A percentile compares a stretch with the other conserved stretches of the same genome.
Conservation (phyloP, 768 basidiomycete species). For the Hygrophoropsis aurantiaca region DNA sequence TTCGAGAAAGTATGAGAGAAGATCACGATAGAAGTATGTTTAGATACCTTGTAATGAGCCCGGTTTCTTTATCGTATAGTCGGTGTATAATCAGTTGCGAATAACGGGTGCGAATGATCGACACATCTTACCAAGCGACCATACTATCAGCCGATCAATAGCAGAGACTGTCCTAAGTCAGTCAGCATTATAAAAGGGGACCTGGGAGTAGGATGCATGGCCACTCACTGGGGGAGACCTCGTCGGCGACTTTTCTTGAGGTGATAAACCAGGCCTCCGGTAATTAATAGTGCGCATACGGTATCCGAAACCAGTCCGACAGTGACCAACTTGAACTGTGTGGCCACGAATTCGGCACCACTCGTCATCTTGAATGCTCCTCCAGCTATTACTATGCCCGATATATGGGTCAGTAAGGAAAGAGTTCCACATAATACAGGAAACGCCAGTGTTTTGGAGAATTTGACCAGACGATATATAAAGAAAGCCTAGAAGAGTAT, state of each 20-base stretch:
- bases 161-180: neutral
- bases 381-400: neutral
- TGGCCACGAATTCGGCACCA: neutral
- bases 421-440: conserved; percentile 1
- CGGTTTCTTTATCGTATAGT: neutral
- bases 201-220: neutral
- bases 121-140: neutral
- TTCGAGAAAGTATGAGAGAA: too few species aligned
- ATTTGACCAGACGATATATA: conserved; percentile 3
- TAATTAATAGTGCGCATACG: neutral
- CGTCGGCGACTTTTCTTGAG: neutral
- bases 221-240: neutral
- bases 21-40: too few species aligned
- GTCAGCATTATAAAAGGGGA: too few species aligned
- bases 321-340: neutral
- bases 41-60: neutral
- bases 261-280: neutral
- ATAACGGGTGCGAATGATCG: too few species aligned
- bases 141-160: neutral
- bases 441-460: neutral
- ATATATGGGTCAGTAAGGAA: neutral
- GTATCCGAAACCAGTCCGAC: neutral
- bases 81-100: too few species aligned
- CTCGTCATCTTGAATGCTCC: neutral
- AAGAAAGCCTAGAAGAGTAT: conserved; percentile 1